Evolutionary conservation across 2,329 filamentous ascomycete species (phyloP).

Genomic region (Clarireedia paspali): DNA sequence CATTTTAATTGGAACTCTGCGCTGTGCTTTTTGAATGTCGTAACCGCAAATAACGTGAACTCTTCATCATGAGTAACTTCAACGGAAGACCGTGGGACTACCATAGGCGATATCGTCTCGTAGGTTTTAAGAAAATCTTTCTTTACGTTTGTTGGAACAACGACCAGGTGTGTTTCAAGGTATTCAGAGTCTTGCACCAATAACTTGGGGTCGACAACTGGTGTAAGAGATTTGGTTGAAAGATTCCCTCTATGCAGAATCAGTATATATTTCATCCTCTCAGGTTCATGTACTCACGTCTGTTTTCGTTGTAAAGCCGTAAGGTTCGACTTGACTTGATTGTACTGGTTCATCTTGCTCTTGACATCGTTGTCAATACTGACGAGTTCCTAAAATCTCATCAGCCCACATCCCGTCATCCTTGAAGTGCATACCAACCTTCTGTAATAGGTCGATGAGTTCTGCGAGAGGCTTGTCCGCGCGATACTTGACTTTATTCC

Average conservation of each 20-base stretch:
- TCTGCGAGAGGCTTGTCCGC: slow-evolving; percentile 85
- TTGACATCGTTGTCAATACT: slow-evolving; percentile 96
- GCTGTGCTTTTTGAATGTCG: slow-evolving; percentile 86
- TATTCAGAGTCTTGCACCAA: slow-evolving; percentile 90
- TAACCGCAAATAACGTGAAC: slow-evolving; percentile 81
- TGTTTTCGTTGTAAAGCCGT: slow-evolving; percentile 77
- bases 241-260: slow-evolving; percentile 66
- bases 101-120: slow-evolving; percentile 83
- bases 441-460: slow-evolving; percentile 79
- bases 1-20: slow-evolving; percentile 86
- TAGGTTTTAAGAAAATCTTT: slow-evolving; percentile 89
- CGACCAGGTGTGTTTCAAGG: slow-evolving; percentile 89
- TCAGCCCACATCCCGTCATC: background rate
- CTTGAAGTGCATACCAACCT: slow-evolving; percentile 42
- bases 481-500: slow-evolving; percentile 98
- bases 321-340: slow-evolving; percentile 78
- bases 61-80: slow-evolving; percentile 82
- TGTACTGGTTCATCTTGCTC: slow-evolving; percentile 90
- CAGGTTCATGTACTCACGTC: slow-evolving; percentile 49
- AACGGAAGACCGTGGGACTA: slow-evolving; percentile 80
- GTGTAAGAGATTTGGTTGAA: slow-evolving; percentile 85
- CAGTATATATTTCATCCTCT: slow-evolving; percentile 6
- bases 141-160: slow-evolving; percentile 68
- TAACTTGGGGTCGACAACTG: slow-evolving; percentile 72
- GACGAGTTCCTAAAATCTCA: slow-evolving; percentile 59